These are phyloP conservation scores for Letharia lupina DNA, from an alignment of 495 filamentous ascomycete species.

Conservation along the genomic window DNA sequence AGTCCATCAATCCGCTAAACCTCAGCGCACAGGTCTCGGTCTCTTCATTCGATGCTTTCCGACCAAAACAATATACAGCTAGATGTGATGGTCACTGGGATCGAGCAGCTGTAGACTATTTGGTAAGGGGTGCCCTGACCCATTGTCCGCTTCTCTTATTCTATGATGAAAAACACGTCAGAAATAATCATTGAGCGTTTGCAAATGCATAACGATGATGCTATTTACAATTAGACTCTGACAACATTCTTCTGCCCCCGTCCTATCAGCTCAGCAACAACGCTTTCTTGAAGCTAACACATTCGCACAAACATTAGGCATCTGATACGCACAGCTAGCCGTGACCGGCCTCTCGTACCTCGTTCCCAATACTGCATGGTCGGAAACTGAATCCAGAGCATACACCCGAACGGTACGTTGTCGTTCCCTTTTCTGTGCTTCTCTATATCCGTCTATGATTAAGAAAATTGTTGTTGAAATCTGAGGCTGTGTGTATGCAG, in stretches of 20 bases:
- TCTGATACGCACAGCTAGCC: background rate
- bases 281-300: background rate
- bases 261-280: background rate
- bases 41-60: slow-evolving; percentile 8
- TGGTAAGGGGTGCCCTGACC: background rate
- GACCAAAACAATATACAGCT: slow-evolving; percentile 7
- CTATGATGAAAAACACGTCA: slow-evolving; percentile 21
- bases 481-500: slow-evolving; percentile 17
- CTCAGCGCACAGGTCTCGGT: slow-evolving; percentile 18
- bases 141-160: background rate
- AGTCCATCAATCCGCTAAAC: background rate
- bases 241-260: background rate
- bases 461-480: slow-evolving; percentile 19
- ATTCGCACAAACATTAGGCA: background rate
- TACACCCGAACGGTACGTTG: background rate
- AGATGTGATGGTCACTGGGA: slow-evolving; percentile 23
- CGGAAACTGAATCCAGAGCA: background rate
- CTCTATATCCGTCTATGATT: slow-evolving; percentile 6
- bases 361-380: background rate
- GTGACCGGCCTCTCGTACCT: background rate
- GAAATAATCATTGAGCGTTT: slow-evolving; percentile 16
- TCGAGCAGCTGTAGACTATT: slow-evolving; percentile 23
- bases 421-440: background rate
- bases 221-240: slow-evolving; percentile 23
- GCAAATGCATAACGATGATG: slow-evolving; percentile 18